phyloP scores from a whole-genome alignment of 2,329 filamentous ascomycete genomes.

The Botrytis cinerea region DNA sequence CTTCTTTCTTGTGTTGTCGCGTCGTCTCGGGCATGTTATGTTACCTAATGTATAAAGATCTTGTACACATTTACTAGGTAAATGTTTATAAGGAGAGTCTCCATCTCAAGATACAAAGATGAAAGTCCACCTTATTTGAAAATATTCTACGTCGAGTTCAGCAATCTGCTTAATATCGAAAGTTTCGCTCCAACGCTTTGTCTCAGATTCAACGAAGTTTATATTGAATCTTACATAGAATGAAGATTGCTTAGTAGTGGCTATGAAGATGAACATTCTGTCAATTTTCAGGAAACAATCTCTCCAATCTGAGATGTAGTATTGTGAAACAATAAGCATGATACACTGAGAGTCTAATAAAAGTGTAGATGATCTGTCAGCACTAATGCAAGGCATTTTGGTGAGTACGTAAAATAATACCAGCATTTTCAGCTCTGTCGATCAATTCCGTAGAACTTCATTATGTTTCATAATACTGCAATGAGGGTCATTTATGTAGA shows the following conservation, averaged over 20 bases:
- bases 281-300: not conserved
- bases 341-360: not conserved
- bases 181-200: not conserved
- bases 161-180: not conserved
- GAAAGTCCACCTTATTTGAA: not conserved
- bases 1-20: fast-evolving
- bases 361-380: not conserved
- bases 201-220: not conserved
- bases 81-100: not conserved
- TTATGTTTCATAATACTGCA: not conserved
- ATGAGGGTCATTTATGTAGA: not conserved
- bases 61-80: fast-evolving
- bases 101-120: not conserved
- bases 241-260: not conserved
- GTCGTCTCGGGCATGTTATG: not conserved
- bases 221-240: not conserved
- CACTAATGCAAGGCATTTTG: not conserved
- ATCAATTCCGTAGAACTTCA: not conserved
- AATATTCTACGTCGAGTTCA: not conserved
- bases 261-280: not conserved
- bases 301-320: not conserved
- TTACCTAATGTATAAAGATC: not conserved
- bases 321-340: not conserved
- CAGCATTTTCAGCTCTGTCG: not conserved
- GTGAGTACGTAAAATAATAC: not conserved